Percentiles rank a stretch among this genome's conserved stretches.
Evolutionary conservation across 768 basidiomycete genomes (phyloP).

Genomic region (Hygrophorus russula): DNA sequence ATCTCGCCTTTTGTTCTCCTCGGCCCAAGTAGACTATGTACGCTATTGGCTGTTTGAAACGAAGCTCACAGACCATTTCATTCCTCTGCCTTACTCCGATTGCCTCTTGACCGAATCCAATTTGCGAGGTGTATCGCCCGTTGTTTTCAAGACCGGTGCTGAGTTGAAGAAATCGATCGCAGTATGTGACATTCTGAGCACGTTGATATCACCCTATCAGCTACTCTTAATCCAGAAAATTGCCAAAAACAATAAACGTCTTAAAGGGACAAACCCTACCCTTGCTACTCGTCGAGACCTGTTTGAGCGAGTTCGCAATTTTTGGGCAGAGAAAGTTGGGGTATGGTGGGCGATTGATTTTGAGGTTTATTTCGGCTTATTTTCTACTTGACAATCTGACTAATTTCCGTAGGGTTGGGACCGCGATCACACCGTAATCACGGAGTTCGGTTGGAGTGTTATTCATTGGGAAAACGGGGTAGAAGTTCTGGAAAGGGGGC

Average conservation of each 20-base stretch:
- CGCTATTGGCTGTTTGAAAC: conserved; percentile 77
- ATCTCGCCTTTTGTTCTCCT: conserved; percentile 71
- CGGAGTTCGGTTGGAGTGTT: conserved; percentile 74
- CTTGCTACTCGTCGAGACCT: conserved; percentile 44
- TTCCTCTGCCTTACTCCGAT: conserved; percentile 71
- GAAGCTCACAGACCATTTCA: conserved; percentile 47
- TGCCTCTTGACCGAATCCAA: conserved; percentile 55
- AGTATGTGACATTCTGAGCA: conserved; percentile 22
- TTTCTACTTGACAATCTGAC: too few species aligned
- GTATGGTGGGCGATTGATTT: conserved; percentile 75
- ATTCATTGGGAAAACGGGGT: conserved; percentile 44
- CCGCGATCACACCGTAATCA: conserved; percentile 55
- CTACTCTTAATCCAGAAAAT: conserved; percentile 37
- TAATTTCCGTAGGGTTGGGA: conserved; percentile 46
- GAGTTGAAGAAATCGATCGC: conserved; percentile 50
- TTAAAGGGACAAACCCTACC: conserved; percentile 51
- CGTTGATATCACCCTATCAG: background rate
- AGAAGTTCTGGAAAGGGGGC: conserved; percentile 38
- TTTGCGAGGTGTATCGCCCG: conserved; percentile 46
- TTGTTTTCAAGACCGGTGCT: conserved; percentile 41
- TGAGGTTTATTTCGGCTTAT: conserved; percentile 22
- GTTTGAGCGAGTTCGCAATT: conserved; percentile 58
- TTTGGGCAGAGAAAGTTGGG: conserved; percentile 54
- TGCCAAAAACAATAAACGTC: conserved; percentile 69
- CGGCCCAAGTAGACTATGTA: conserved; percentile 75